A percentile compares a stretch with the other conserved stretches of the same genome.
These are phyloP conservation scores for Fusarium compactum DNA, from an alignment of 2,329 filamentous ascomycete species.

Conservation along the genomic window DNA sequence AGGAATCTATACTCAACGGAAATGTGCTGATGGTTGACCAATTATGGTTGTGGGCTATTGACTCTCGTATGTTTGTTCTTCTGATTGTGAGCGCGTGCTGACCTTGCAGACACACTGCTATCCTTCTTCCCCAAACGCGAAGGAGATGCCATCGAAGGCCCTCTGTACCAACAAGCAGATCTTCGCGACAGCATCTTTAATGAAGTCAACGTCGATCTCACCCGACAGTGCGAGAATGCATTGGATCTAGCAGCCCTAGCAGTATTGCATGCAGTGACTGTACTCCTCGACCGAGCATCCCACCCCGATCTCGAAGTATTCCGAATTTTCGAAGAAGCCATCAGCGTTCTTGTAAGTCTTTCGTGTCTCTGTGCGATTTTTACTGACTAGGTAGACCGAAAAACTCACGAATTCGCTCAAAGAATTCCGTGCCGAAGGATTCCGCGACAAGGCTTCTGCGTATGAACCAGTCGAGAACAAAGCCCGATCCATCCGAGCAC, in stretches of 20 bases:
- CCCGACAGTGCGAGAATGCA: conserved; percentile 70
- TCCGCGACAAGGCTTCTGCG: conserved; percentile 59
- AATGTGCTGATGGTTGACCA: conserved; percentile 77
- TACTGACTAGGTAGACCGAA: conserved; percentile 61
- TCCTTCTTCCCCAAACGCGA: conserved; percentile 69
- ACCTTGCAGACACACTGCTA: conserved; percentile 59
- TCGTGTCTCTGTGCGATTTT: rapidly evolving
- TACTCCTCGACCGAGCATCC: conserved; percentile 69
- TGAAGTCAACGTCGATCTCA: conserved; percentile 73
- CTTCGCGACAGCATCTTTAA: conserved; percentile 74
- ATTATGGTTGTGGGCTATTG: conserved; percentile 71
- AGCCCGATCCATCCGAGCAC: conserved; percentile 53
- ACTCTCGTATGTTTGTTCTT: conserved; percentile 57
- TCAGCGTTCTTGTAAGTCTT: conserved; percentile 67
- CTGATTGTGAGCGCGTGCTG: not conserved
- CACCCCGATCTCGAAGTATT: conserved; percentile 73
- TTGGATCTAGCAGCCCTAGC: conserved; percentile 73
- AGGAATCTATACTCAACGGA: conserved; percentile 61
- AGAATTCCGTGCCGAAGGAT: conserved; percentile 69
- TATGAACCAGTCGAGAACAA: conserved; percentile 58
- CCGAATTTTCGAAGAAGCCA: conserved; percentile 74
- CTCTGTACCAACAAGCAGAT: conserved; percentile 70
- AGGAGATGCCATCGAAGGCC: conserved; percentile 65
- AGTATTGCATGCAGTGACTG: conserved; percentile 70
- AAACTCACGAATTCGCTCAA: conserved; percentile 73